Conservation (phyloP, 331 rosid genomes). For the Telfairia occidentalis region DNA sequence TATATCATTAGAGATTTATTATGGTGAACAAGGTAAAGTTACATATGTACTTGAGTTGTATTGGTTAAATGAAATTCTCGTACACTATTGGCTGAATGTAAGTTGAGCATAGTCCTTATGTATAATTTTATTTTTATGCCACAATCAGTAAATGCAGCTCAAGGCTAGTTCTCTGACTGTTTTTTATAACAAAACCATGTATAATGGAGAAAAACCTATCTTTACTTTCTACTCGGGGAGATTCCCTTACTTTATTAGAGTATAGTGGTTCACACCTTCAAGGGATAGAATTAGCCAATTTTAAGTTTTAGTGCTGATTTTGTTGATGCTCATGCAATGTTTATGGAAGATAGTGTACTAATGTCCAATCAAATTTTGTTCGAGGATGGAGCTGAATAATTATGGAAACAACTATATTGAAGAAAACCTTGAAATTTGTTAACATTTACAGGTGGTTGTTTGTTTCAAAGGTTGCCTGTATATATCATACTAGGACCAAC, state of each 20-base stretch:
- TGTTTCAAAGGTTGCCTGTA: too few relatives aligned
- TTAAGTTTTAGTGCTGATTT: neutral
- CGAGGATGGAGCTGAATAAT: too few relatives aligned
- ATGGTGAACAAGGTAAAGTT: neutral
- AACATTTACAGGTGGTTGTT: too few relatives aligned
- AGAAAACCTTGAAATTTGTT: too few relatives aligned
- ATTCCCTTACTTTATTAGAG: neutral
- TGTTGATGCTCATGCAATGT: neutral
- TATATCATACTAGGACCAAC: too few relatives aligned
- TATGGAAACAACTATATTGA: too few relatives aligned
- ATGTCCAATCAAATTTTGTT: neutral
- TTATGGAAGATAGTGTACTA: neutral
- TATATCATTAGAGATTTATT: neutral
- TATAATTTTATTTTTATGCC: neutral
- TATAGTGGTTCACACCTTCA: neutral
- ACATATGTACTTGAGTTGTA: neutral
- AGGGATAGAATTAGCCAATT: neutral
- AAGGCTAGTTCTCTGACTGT: neutral
- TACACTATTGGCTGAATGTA: neutral
- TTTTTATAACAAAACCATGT: neutral
- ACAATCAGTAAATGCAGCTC: neutral
- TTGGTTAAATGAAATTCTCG: neutral
- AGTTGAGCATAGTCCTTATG: neutral
- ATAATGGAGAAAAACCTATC: neutral
- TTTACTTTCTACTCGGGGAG: neutral